A percentile compares a stretch with the other conserved stretches of the same genome.
These are phyloP conservation scores for Phytophthora macrochlamydospora DNA, from an alignment of 352 stramenopile species.

Conservation along the genomic window DNA sequence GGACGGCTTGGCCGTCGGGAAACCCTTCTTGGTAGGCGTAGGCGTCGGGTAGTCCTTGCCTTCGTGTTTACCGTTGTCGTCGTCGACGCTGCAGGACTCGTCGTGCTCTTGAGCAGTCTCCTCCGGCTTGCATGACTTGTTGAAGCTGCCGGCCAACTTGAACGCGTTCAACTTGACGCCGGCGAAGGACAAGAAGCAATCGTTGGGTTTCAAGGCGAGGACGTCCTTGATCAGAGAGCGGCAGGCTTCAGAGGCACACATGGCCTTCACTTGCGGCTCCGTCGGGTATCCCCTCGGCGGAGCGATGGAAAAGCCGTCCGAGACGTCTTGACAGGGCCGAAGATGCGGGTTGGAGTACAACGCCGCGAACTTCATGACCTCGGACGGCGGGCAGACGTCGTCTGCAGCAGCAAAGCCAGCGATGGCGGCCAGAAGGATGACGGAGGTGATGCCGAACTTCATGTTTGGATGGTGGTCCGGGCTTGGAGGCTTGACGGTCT, in stretches of 20 bases:
- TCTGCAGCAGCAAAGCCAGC: constrained; percentile 18
- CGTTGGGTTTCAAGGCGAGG: constrained; percentile 17
- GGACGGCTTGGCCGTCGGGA: background rate
- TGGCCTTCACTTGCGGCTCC: constrained; percentile 27
- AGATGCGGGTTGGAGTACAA: constrained; percentile 35
- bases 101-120: background rate
- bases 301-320: constrained; percentile 24
- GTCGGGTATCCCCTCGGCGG: constrained; percentile 26
- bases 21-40: constrained; percentile 5
- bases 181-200: constrained; percentile 31
- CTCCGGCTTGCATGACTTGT: constrained; percentile 2
- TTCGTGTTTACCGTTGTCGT: background rate
- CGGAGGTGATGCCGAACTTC: constrained; percentile 13
- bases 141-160: constrained; percentile 1
- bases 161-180: constrained; percentile 25
- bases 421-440: constrained; percentile 19
- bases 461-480: constrained; percentile 9
- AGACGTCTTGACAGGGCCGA: constrained; percentile 28
- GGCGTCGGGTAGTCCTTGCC: constrained; percentile 1
- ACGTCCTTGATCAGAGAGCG: constrained; percentile 25
- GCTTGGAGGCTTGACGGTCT: constrained; percentile 2
- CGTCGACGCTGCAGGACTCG: background rate
- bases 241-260: constrained; percentile 27
- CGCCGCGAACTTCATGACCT: constrained; percentile 32
- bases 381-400: constrained; percentile 24